Base-by-base conservation (phyloP, 768 basidiomycete species). In the Russula lepida region DNA sequence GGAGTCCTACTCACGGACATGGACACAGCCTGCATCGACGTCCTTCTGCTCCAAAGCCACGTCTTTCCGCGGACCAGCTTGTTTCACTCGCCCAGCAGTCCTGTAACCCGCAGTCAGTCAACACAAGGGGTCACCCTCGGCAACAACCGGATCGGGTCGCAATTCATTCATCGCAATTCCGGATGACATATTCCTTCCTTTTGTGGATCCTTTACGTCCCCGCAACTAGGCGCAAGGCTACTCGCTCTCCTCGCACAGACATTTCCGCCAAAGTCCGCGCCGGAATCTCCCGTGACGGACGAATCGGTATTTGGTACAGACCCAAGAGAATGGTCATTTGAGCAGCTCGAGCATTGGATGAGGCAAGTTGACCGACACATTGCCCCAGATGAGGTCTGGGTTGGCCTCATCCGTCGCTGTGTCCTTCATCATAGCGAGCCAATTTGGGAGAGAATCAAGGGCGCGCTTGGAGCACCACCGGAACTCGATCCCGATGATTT, bases 391-490 rank as follows among this genome's bases (percentile, higher is more conserved):
- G 77, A 79, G 21, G 68, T 83, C 32, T 97, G 91, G 90, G 82
- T 86, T 49, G 77, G 79, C 68, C 80, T 81, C 11, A 81, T 84
- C 0, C 84, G 91, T n/a, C 79, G 78, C 57, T 92, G 91, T 67
- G 81, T 95, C 67, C 76, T 88, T 23, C 74, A 81, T 27, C 86
- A 85, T 65, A 88, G 85, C 15, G 92, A 95, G 68, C 82, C 92
- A 43, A 85, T 95, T 58, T 97, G 93, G 93, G 92, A 95, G 71
- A 82, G 92, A 59, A 76, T 95, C 68, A 94, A 93, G 68, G 87
- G 84, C 32, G 92, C 89, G 0, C 76, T 97, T 1, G 93, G 93
- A 5, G 86, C 93, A 5, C 92, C 93, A 11, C 86, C 86, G 0
- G 92, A 95, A 68, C 76, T 95, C 23, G 86, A 91, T 65, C 73